Percentiles rank a stretch among this genome's conserved stretches.
Conservation (phyloP, 2,329 filamentous ascomycete species). For the Diplodia intermedia region DNA sequence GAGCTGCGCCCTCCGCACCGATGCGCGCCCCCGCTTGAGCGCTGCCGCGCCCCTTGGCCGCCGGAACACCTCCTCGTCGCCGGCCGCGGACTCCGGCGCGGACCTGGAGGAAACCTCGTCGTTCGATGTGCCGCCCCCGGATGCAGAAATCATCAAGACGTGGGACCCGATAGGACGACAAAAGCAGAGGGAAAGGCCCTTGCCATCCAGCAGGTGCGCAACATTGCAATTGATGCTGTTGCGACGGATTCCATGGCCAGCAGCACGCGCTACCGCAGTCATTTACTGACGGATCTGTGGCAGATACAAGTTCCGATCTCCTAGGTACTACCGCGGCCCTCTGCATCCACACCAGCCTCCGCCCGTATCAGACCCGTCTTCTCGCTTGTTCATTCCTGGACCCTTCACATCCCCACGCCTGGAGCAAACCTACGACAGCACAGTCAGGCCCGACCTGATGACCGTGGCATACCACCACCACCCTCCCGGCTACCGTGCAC, state of each 20-base stretch:
- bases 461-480: conserved; percentile 86
- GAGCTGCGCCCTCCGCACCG: conserved; percentile 39
- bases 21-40: conserved; percentile 39
- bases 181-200: conserved; percentile 49
- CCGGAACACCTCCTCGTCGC: conserved; percentile 57
- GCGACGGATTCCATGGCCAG: not conserved
- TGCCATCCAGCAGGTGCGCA: conserved; percentile 62
- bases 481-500: conserved; percentile 74
- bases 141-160: conserved; percentile 51
- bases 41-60: conserved; percentile 40
- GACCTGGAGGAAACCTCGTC: conserved; percentile 59
- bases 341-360: conserved; percentile 92
- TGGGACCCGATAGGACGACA: conserved; percentile 60
- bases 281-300: conserved; percentile 2
- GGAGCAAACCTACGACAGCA: conserved; percentile 87
- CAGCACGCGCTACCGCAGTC: not conserved
- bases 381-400: conserved; percentile 86
- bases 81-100: conserved; percentile 45
- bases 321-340: conserved; percentile 92
- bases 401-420: conserved; percentile 89
- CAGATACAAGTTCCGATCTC: conserved; percentile 94
- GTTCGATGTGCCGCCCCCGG: conserved; percentile 48
- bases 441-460: conserved; percentile 85
- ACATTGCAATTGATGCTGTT: conserved; percentile 11
- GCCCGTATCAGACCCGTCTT: conserved; percentile 82